phyloP scores from a whole-genome alignment of 2,329 filamentous ascomycete genomes.

The Myotisia sp. region DNA sequence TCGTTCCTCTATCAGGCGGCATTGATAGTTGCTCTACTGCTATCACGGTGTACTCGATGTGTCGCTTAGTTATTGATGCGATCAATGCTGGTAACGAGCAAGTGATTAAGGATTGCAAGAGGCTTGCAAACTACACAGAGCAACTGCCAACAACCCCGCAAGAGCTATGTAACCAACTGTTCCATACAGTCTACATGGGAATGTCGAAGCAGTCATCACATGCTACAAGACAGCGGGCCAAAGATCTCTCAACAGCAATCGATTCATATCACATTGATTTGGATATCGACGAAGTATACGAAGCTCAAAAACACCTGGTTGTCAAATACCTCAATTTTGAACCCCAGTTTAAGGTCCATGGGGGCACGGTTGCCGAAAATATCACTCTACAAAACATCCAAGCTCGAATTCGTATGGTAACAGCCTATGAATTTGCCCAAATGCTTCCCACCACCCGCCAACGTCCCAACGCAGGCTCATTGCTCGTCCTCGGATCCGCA shows the following conservation, averaged over 20 bases:
- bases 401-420: constrained; percentile 49
- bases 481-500: constrained; percentile 51
- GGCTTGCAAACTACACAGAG: constrained; percentile 26
- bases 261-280: constrained; percentile 57
- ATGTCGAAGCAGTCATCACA: constrained; percentile 49
- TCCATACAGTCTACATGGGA: constrained; percentile 55
- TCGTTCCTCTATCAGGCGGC: constrained; percentile 22
- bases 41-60: constrained; percentile 24
- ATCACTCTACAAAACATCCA: constrained; percentile 36
- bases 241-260: constrained; percentile 43
- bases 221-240: constrained; percentile 52
- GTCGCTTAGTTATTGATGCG: constrained; percentile 17
- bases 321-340: constrained; percentile 43
- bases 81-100: constrained; percentile 16
- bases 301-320: constrained; percentile 17
- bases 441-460: constrained; percentile 45
- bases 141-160: constrained; percentile 42
- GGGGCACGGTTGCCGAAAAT: constrained; percentile 36
- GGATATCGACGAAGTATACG: constrained; percentile 53
- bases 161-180: constrained; percentile 43
- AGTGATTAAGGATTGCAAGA: constrained; percentile 17
- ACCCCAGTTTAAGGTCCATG: constrained; percentile 47
- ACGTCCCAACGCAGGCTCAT: constrained; percentile 37
- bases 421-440: constrained; percentile 48
- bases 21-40: constrained; percentile 21